Conservation (phyloP, 352 stramenopile genomes). For the Phytophthora crassamura region DNA sequence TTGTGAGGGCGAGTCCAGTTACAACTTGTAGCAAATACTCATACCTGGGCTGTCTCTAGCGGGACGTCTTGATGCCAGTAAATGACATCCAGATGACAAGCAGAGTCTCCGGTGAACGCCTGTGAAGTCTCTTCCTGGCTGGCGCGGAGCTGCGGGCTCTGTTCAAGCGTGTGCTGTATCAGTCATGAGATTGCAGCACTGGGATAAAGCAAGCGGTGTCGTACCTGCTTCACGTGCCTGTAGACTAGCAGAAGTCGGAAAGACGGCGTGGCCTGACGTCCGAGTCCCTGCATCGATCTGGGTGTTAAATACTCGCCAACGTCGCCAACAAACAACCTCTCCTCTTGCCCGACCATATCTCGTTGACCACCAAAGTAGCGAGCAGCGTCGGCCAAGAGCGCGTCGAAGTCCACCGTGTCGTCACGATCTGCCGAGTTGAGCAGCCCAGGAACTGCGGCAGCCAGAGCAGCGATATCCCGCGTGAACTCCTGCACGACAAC, state of each 20-base stretch:
- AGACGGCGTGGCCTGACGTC: slow-evolving; percentile 19
- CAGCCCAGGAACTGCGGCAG: slow-evolving; percentile 30
- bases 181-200: background rate
- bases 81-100: slow-evolving; percentile 50
- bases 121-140: slow-evolving; percentile 21
- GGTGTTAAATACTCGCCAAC: slow-evolving; percentile 1
- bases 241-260: slow-evolving; percentile 44
- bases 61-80: slow-evolving; percentile 55
- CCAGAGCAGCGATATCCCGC: slow-evolving; percentile 30
- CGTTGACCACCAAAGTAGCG: slow-evolving; percentile 36
- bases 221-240: slow-evolving; percentile 43
- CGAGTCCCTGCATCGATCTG: slow-evolving; percentile 14
- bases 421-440: slow-evolving; percentile 8
- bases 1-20: background rate
- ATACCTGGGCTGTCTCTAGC: slow-evolving; percentile 46
- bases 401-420: slow-evolving; percentile 38
- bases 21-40: background rate
- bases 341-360: slow-evolving; percentile 27
- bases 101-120: slow-evolving; percentile 39
- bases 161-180: background rate
- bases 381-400: slow-evolving; percentile 40
- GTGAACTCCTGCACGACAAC: slow-evolving; percentile 56
- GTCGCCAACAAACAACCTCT: background rate
- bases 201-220: background rate
- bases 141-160: slow-evolving; percentile 26